Conservation (phyloP, 305 asterid genomes). For the Solanum hybrid region DNA sequence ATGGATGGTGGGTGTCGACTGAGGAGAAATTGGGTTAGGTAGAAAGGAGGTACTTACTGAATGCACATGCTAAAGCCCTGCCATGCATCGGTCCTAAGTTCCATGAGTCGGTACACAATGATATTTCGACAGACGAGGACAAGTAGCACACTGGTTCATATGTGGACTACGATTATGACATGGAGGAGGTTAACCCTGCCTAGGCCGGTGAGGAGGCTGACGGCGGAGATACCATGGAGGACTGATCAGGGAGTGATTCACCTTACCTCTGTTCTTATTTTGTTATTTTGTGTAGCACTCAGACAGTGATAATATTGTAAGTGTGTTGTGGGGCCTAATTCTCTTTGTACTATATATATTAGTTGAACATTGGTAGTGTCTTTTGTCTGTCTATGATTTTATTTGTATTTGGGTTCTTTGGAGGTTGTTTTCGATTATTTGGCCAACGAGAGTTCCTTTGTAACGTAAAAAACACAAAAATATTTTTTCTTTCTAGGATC, state of each 20-base stretch:
- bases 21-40: neutral
- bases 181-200: neutral
- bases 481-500: too few species aligned
- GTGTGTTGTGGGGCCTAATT: neutral
- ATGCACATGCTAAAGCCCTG: neutral
- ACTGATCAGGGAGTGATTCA: neutral
- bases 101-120: neutral
- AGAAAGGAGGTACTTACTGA: neutral
- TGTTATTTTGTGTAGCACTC: neutral
- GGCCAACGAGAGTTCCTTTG: neutral
- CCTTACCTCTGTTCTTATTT: neutral
- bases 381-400: neutral
- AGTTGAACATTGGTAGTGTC: neutral
- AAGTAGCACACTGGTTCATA: neutral
- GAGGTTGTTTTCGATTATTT: neutral
- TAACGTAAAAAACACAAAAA: too few species aligned
- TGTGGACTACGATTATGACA: neutral
- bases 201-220: neutral
- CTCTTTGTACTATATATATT: too few species aligned
- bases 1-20: neutral
- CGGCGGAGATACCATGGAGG: neutral
- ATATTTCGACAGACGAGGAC: neutral
- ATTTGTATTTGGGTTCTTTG: neutral
- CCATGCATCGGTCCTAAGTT: neutral
- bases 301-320: too few species aligned